Evolutionary conservation across 768 basidiomycete genomes (phyloP), one percentile per base, ranked within the genome.

Genomic region (Leccinum rimulosum): DNA sequence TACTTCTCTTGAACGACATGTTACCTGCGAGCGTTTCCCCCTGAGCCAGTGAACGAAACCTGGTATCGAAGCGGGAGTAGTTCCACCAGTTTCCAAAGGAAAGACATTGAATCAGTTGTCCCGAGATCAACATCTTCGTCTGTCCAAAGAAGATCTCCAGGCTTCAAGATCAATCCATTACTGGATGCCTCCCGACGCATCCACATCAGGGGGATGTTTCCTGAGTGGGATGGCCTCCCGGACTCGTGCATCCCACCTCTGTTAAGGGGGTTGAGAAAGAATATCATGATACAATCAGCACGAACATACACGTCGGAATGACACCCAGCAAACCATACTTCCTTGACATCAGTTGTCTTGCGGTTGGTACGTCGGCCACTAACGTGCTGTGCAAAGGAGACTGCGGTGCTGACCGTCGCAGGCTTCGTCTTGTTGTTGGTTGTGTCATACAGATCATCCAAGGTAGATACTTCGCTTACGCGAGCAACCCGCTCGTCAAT

Each of bases 321-420:
- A 10, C 68, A 67, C 87, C 50, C 50, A 12, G 50, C 50, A 35
- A 52, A 52, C 50, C 50, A 52, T 6, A 52, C 50, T 52, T 52
- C 85, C 58, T 81, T 75, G 14, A 85, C 56, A 22, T 66, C 63
- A 38, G 54, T 43, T 4, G 50, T 35, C 33, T 52, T 63, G 43
- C 54, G 54, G 25, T 54, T 40, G n/a, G 14, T 15, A 35, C 8
- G 17, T 19, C 53, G 36, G n/a, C 36, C 15, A 14, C 40, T 38
- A 47, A 38, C 12, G 38, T 48, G 27, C 12, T 27, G 54, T 43
- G 45, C 36, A 51, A 11, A 25, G 30, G 49, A 47, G 27, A 22
- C 14, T 33, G 25, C 36, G 31, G 25, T 30, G 38, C 43, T 30
- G 47, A 30, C 30, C 4, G 12, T 27, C 8, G 15, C 14, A 14